Evolutionary conservation across 2,329 filamentous ascomycete species (phyloP).

Genomic region (Cladosporium oxysporum): DNA sequence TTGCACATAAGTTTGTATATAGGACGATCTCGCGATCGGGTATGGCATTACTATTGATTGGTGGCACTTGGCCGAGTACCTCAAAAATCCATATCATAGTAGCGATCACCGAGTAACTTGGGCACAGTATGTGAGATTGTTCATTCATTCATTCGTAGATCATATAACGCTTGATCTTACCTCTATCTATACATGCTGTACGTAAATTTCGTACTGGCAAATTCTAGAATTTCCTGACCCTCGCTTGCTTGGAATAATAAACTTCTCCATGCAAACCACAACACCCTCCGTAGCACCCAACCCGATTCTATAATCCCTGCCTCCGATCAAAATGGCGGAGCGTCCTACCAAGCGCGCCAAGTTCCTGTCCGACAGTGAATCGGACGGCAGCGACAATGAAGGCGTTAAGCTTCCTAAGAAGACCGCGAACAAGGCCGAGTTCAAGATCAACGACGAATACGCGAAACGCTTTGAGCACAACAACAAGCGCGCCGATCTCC

Average conservation of each 20-base stretch:
- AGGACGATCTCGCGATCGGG: too few relatives aligned
- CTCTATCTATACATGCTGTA: background rate
- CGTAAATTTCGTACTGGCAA: constrained; percentile 1
- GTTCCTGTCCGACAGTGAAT: constrained; percentile 31
- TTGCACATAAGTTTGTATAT: background rate
- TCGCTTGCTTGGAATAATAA: background rate
- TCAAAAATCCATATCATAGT: too few relatives aligned
- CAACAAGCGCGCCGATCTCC: constrained; percentile 89
- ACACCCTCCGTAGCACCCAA: background rate
- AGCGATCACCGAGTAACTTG: too few relatives aligned
- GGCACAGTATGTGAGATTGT: too few relatives aligned
- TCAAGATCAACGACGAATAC: constrained; percentile 90
- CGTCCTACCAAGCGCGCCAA: constrained; percentile 37
- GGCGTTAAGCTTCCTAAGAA: constrained; percentile 27
- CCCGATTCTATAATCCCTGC: too few relatives aligned
- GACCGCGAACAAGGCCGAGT: constrained; percentile 21
- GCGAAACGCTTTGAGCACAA: constrained; percentile 92
- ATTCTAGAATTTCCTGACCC: constrained; percentile 12
- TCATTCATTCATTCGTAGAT: too few relatives aligned
- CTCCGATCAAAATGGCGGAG: constrained; percentile 9
- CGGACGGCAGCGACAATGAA: constrained; percentile 28
- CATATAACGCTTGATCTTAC: too few relatives aligned
- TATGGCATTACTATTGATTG: too few relatives aligned
- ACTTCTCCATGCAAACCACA: background rate
- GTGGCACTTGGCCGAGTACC: too few relatives aligned